Percentiles rank a stretch among this genome's conserved stretches.
These are phyloP conservation scores for Vicia villosa DNA, from an alignment of 306 rosid species.

Conservation along the genomic window DNA sequence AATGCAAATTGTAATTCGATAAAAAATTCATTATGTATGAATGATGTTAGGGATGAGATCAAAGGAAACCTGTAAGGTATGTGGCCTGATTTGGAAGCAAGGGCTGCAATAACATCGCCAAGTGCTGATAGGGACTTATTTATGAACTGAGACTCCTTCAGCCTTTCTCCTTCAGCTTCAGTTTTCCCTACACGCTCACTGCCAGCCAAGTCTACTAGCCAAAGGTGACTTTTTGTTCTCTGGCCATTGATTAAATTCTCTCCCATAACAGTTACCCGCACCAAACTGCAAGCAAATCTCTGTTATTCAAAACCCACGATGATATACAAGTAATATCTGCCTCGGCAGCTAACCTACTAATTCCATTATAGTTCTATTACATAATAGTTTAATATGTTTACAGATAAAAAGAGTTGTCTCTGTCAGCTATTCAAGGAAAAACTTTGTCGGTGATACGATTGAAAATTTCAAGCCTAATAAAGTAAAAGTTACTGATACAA, in stretches of 20 bases:
- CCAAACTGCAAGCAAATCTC: constrained; percentile 57
- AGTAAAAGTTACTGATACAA: neutral
- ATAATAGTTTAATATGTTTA: neutral
- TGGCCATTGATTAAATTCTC: constrained; percentile 74
- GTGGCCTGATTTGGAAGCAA: constrained; percentile 85
- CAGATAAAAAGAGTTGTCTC: neutral
- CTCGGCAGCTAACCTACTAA: neutral
- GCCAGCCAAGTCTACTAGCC: constrained; percentile 98
- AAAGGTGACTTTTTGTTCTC: constrained; percentile 82
- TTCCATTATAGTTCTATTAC: neutral
- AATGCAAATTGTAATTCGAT: constrained; percentile 25
- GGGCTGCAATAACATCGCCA: constrained; percentile 90
- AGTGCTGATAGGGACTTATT: constrained; percentile 94
- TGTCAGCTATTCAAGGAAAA: neutral
- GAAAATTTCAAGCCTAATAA: neutral
- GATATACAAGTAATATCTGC: neutral
- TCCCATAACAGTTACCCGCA: constrained; percentile 78
- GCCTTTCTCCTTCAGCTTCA: constrained; percentile 93
- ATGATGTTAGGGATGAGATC: neutral
- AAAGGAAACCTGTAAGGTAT: constrained; percentile 76
- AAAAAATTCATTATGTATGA: neutral
- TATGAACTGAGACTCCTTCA: constrained; percentile 92
- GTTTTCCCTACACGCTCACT: constrained; percentile 95
- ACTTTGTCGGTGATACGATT: neutral
- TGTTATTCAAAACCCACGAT: constrained; percentile 16